Conservation (phyloP, 164 flowering plant species). For the Aristolochia contorta region DNA sequence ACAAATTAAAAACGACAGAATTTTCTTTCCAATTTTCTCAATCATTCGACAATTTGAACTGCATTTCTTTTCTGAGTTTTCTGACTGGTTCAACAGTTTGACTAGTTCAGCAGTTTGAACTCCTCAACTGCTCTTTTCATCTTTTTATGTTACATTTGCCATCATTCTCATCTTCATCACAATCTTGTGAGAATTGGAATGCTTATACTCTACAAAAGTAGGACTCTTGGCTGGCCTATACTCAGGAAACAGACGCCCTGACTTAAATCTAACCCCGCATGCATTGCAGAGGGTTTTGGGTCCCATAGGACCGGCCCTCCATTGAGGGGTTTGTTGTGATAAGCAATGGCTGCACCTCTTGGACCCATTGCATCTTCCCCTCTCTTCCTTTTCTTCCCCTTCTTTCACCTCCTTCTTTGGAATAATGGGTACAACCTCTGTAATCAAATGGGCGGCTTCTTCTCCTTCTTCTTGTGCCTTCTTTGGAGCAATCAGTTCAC, state of each 20-base stretch:
- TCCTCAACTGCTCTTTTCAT: no score
- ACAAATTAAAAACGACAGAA: no score
- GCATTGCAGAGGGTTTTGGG: constrained; percentile 73
- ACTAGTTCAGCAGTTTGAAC: no score
- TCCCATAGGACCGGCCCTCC: constrained; percentile 73
- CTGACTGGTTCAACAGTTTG: no score
- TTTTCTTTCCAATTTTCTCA: no score
- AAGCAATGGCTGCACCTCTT: constrained; percentile 66
- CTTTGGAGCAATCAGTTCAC: constrained; percentile 44
- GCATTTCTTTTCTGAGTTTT: no score
- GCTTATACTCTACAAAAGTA: constrained; percentile 55
- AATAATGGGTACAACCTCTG: no score
- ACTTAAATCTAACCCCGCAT: constrained; percentile 70
- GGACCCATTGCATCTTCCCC: constrained; percentile 4
- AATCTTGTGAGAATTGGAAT: constrained; percentile 68
- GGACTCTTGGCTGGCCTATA: constrained; percentile 74
- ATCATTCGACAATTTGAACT: no score
- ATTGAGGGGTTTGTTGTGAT: constrained; percentile 59
- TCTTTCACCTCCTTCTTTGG: not conserved
- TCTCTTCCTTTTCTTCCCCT: not conserved
- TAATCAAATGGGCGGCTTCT: constrained; percentile 4
- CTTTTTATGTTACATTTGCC: not conserved
- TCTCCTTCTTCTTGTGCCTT: constrained; percentile 9
- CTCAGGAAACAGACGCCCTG: constrained; percentile 66
- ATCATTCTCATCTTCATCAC: constrained; percentile 58